Evolutionary conservation across 345 rosid species (phyloP).

Genomic region (Mercurialis annua): DNA sequence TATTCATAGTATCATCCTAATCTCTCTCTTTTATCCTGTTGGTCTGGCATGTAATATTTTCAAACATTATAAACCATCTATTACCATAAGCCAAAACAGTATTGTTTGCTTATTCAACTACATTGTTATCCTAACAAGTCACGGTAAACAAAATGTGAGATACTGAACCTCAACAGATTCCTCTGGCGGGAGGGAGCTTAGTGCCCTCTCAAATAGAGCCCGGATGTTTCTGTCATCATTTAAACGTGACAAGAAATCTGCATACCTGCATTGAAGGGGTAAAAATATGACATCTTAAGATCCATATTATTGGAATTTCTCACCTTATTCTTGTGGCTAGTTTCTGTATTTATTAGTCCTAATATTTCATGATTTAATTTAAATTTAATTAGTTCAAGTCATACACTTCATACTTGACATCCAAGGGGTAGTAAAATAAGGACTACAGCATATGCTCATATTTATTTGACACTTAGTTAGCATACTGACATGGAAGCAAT

Average conservation of each 20-base stretch:
- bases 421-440: background rate
- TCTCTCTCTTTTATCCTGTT: too few relatives aligned
- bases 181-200: slow-evolving; percentile 81
- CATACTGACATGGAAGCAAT: background rate
- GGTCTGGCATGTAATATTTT: background rate
- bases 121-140: background rate
- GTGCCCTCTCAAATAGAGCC: slow-evolving; percentile 91
- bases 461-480: background rate
- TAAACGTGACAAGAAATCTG: slow-evolving; percentile 86
- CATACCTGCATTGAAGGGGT: slow-evolving; percentile 51
- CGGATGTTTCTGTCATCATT: slow-evolving; percentile 92
- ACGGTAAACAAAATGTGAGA: background rate
- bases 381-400: background rate
- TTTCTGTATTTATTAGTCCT: background rate
- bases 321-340: background rate
- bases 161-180: slow-evolving; percentile 78
- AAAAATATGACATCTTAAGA: slow-evolving; percentile 1
- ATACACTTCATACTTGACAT: background rate
- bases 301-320: background rate
- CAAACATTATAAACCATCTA: background rate
- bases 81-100: background rate
- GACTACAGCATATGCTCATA: background rate
- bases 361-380: background rate
- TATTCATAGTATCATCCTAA: too few relatives aligned
- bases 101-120: background rate